A percentile compares a stretch with the other conserved stretches of the same genome.
Evolutionary conservation across 306 rosid species (phyloP).

Genomic region (Potentilla sterilis): DNA sequence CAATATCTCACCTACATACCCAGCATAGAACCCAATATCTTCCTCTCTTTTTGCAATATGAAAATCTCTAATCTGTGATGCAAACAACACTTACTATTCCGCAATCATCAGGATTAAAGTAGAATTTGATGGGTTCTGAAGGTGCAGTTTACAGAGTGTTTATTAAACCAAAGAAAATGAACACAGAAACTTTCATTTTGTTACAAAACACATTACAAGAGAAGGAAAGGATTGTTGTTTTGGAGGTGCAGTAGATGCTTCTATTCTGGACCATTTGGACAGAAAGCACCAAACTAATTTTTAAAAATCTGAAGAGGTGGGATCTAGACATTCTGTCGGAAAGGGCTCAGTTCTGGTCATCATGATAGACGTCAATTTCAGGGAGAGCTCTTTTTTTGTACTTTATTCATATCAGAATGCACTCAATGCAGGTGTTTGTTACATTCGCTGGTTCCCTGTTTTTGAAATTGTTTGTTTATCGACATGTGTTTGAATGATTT

Average conservation of each 20-base stretch:
- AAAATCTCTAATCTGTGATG: slow-evolving; percentile 75
- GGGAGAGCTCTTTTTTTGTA: not conserved
- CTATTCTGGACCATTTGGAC: too few species aligned
- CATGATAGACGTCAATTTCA: not conserved
- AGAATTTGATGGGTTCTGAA: not conserved
- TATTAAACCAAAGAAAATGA: not conserved
- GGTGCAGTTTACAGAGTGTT: not conserved
- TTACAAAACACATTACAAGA: not conserved
- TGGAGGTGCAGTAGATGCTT: not conserved
- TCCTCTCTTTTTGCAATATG: slow-evolving; percentile 67
- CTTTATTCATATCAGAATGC: not conserved
- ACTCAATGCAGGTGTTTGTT: not conserved
- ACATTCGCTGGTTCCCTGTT: not conserved
- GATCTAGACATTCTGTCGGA: too few species aligned
- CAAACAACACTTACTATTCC: slow-evolving; percentile 12
- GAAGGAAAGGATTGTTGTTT: not conserved
- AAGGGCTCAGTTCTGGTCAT: too few species aligned
- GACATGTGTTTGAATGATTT: not conserved
- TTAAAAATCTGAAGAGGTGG: not conserved
- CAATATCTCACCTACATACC: slow-evolving; percentile 64
- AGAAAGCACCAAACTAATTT: too few species aligned
- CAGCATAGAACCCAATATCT: slow-evolving; percentile 80
- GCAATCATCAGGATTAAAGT: not conserved
- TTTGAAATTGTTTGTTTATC: not conserved
- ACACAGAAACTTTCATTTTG: not conserved